Evolutionary conservation across 495 filamentous ascomycete species (phyloP), one percentile per base, ranked within the genome.

Genomic region (Aspergillus sparsus): DNA sequence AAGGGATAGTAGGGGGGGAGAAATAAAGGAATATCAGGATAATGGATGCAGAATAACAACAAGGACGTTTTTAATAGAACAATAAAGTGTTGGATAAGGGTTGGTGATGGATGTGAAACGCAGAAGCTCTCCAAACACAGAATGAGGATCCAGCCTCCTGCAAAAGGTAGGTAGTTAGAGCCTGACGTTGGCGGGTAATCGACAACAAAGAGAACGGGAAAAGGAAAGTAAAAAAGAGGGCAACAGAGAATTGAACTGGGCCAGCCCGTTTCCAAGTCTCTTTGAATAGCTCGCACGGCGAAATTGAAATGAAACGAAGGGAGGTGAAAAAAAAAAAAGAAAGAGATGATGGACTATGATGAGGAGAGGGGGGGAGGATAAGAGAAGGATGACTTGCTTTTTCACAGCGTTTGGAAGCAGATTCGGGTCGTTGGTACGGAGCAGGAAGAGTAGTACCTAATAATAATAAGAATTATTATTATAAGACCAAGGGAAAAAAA

Each of bases 71-170:
- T 60, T 60, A 46, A 53, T 53, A 53, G 11, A 41, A 45, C 35
- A 18, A 32, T 46, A 37, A 36, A 51, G 21, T 60, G 58, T 54
- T 42, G 52, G 51, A 47, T 52, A 45, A 45, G 37, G 53, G 41
- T 60, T 61, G 62, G 66, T 52, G 54, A 69, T 57, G 42, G 61
- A 60, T 50, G 36, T 62, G 66, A 49, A 68, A 65, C 42, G 45
- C 41, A 62, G 36, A 62, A 59, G 55, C 34, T 57, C 62, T 58
- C 61, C 62, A 69, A 66, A 64, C 60, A 59, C 58, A 64, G 34
- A 27, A 62, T 59, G 73, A 77, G 74, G 76, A 68, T 58, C 76
- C 76, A 64, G 76, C 74, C 76, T 77, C 76, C 65, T 59, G 37
- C 34, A 57, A 41, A 65, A n/a, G n/a, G n/a, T n/a, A 55, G 31